Conservation (phyloP, 306 rosid species). For the Medicago lupulina region DNA sequence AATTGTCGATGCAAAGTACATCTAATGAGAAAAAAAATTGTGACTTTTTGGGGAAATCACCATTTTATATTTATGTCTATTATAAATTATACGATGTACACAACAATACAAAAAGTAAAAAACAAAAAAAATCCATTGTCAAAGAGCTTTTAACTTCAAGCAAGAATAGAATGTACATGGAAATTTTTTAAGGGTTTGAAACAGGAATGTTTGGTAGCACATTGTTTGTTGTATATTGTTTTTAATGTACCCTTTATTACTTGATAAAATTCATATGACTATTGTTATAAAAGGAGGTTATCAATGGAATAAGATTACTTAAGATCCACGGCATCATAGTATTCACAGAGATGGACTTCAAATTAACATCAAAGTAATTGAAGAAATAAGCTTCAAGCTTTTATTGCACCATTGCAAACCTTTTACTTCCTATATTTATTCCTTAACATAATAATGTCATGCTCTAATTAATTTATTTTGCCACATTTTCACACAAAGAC, state of each 20-base stretch:
- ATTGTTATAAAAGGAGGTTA: no score
- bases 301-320: no score
- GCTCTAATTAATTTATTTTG: neutral
- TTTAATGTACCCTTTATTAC: neutral
- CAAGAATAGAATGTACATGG: neutral
- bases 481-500: conserved; percentile 37
- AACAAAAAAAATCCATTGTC: neutral
- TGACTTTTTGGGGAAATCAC: no score
- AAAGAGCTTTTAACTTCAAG: neutral
- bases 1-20: no score
- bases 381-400: neutral
- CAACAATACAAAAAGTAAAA: neutral
- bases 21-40: no score
- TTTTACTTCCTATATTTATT: conserved; percentile 28
- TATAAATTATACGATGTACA: neutral
- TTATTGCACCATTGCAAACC: neutral
- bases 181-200: neutral
- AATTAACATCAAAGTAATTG: conserved; percentile 5
- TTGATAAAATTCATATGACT: no score
- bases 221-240: neutral
- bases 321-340: no score
- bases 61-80: no score
- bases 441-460: neutral
- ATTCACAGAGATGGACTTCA: neutral
- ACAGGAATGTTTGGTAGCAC: neutral